Conservation (phyloP, 2,329 filamentous ascomycete genomes). For the Aureobasidium sp. region DNA sequence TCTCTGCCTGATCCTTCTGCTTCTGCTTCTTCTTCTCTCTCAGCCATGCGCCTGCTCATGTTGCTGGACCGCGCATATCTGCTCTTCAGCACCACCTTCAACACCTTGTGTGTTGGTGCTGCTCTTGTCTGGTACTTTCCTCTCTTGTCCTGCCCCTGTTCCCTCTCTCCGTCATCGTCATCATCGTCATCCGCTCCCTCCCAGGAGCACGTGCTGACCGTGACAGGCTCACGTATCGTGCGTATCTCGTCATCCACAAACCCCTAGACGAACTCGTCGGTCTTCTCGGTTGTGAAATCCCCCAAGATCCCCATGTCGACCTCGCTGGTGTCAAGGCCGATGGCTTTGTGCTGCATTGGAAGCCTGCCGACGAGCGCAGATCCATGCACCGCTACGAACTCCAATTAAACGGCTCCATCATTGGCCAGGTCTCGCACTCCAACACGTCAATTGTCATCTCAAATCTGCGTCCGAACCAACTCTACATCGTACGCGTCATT, state of each 20-base stretch:
- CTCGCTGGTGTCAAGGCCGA: conserved; percentile 83
- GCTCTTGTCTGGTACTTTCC: conserved; percentile 17
- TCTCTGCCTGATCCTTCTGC: background rate
- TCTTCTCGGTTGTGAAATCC: conserved; percentile 89
- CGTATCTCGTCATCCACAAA: conserved; percentile 82
- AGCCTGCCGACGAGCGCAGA: conserved; percentile 40
- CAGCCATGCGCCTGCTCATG: conserved; percentile 15
- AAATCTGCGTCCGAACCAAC: conserved; percentile 75
- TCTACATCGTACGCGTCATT: conserved; percentile 89
- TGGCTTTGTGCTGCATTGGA: conserved; percentile 87
- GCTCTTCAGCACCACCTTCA: conserved; percentile 17
- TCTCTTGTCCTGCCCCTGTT: background rate
- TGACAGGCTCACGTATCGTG: conserved; percentile 67
- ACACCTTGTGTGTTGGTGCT: conserved; percentile 17
- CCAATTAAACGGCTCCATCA: conserved; percentile 75
- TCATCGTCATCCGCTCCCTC: background rate
- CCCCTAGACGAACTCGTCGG: conserved; percentile 85
- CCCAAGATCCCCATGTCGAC: conserved; percentile 79
- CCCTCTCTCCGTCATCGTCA: background rate
- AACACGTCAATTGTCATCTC: conserved; percentile 89
- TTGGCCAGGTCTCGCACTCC: conserved; percentile 74
- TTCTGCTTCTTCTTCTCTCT: background rate
- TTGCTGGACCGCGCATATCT: conserved; percentile 17
- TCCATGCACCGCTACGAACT: conserved; percentile 82
- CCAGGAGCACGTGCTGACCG: conserved; percentile 2